Evolutionary conservation across 306 rosid genomes (phyloP), one percentile per base, ranked within the genome.

Genomic region (Cicer arietinum): DNA sequence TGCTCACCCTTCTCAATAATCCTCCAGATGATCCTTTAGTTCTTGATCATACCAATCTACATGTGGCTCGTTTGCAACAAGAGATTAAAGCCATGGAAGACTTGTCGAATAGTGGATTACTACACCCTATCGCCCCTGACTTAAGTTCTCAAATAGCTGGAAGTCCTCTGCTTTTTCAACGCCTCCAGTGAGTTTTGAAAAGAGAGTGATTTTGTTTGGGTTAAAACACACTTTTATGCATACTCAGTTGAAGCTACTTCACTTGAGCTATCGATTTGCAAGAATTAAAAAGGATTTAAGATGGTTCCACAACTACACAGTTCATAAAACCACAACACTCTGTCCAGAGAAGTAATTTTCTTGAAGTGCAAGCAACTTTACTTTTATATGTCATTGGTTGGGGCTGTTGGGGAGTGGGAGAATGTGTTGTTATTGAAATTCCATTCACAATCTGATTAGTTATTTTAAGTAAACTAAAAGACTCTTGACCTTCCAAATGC

Each of bases 21-120:
- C 81, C 91, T 70, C 89, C 90, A 8, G 92, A 91, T 56, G 91
- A 89, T 67, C 89, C 94, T 77, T 66, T 89, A 51, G 91, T 86
- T 82, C 92, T 89, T 63, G 92, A 89, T 59, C 92, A 86, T 74
- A 70, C 88, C 62, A 71, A 84, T 79, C 78, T 82, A 41, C 91
- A 85, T 2, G 80, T 84, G 11, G 85, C 89, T 50, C 85, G 81
- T 65, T 74, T 89, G 83, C 92, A 89, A 62, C 91, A 83, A 76
- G 94, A 88, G 78, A 85, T 85, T 71, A 89, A 88, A 76, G 79
- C 86, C 81, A 70, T 83, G 80, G 89, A 89, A 79, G 91, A 86
- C 50, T 74, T 83, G 61, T 85, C 92, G 50, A 86, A 82, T 69
- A 77, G 73, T 78, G 94, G 97, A 66, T 85, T 89, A 50, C 89